Evolutionary conservation across 371 early-diverging fungal genomes (phyloP).

Genomic region (Rhizomucor pusillus): DNA sequence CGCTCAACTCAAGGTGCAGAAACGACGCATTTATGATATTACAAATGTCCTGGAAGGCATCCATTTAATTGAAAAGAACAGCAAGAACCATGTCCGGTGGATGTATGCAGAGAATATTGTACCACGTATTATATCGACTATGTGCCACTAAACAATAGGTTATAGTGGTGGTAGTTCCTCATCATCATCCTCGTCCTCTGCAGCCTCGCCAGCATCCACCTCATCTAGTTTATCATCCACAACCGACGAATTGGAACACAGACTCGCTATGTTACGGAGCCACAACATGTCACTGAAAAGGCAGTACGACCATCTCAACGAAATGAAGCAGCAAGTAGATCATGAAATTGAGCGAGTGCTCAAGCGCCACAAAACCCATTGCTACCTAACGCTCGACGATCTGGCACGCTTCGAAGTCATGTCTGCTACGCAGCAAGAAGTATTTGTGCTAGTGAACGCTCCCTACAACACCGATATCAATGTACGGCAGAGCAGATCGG

Average conservation of each 20-base stretch:
- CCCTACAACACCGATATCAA: constrained; percentile 36
- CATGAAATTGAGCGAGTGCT: constrained; percentile 31
- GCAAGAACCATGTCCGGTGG: constrained; percentile 82
- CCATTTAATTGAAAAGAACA: constrained; percentile 72
- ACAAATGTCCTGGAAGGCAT: constrained; percentile 87
- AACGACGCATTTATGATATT: constrained; percentile 86
- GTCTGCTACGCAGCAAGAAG: constrained; percentile 25
- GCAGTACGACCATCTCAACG: constrained; percentile 21
- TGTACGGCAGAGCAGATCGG: constrained; percentile 21
- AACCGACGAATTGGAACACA: constrained; percentile 22
- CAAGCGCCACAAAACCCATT: constrained; percentile 24
- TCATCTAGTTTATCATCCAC: constrained; percentile 2
- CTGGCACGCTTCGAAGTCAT: constrained; percentile 26
- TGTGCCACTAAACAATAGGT: too few species aligned
- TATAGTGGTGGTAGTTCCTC: neutral
- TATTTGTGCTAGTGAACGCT: constrained; percentile 35
- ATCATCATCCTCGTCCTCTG: constrained; percentile 10
- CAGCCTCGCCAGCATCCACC: constrained; percentile 1
- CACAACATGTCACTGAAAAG: constrained; percentile 29
- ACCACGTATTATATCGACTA: neutral
- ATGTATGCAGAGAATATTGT: constrained; percentile 52
- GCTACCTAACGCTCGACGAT: constrained; percentile 39
- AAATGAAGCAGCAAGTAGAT: constrained; percentile 29
- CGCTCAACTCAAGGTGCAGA: constrained; percentile 67
- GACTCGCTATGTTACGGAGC: constrained; percentile 21